Evolutionary conservation across 2,329 filamentous ascomycete species (phyloP).

Genomic region (Blastomyces emzantsi): DNA sequence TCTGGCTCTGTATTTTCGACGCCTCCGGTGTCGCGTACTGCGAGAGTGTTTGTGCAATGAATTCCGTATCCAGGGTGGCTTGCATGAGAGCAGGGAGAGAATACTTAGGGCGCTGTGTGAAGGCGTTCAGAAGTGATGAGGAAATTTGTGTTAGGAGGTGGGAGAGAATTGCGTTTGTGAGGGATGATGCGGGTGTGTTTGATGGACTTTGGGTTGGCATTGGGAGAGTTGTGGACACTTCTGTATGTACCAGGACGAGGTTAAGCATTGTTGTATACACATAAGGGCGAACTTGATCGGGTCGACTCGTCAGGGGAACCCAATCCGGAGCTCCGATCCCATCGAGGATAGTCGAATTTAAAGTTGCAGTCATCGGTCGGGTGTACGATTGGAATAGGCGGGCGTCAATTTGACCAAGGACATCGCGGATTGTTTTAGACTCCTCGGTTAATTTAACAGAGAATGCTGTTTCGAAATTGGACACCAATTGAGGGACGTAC

Average conservation of each 20-base stretch:
- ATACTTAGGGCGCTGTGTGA: conserved; percentile 59
- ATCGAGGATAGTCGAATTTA: conserved; percentile 60
- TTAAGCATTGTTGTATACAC: conserved; percentile 78
- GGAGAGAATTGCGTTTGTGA: conserved; percentile 74
- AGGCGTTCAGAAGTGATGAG: conserved; percentile 69
- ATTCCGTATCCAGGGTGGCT: conserved; percentile 94
- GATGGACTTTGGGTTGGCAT: conserved; percentile 67
- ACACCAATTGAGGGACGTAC: conserved; percentile 77
- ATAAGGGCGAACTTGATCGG: conserved; percentile 73
- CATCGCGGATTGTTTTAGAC: conserved; percentile 81
- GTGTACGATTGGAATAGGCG: conserved; percentile 91
- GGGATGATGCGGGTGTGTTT: conserved; percentile 52
- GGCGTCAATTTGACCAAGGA: conserved; percentile 80
- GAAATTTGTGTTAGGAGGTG: conserved; percentile 78
- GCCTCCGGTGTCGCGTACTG: conserved; percentile 82
- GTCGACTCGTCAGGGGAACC: conserved; percentile 52
- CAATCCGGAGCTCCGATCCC: conserved; percentile 66
- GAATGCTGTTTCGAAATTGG: conserved; percentile 88
- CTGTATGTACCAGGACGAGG: conserved; percentile 84
- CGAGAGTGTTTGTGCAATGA: conserved; percentile 84
- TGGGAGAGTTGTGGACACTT: conserved; percentile 73
- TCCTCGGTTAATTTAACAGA: conserved; percentile 92
- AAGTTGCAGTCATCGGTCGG: conserved; percentile 58
- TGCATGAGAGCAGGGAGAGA: conserved; percentile 81
- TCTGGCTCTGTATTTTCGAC: conserved; percentile 71